Evolutionary conservation across 371 early-diverging fungal genomes (phyloP).

Genomic region (Mortierella sp.): DNA sequence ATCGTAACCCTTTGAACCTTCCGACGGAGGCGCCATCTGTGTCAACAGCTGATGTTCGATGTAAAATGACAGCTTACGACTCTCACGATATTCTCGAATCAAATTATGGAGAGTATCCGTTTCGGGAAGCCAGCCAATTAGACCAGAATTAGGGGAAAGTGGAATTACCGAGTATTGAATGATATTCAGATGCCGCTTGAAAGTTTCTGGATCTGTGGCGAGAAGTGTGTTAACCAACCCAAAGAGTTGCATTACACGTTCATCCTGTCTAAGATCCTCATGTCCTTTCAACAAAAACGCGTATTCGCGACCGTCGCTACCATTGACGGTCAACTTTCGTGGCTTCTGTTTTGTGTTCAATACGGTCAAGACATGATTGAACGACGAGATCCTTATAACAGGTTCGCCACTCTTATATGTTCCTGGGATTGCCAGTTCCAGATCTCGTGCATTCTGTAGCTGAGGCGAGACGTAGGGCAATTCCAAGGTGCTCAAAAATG

Average conservation of each 20-base stretch:
- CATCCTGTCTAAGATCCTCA: constrained; percentile 98
- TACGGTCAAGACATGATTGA: constrained; percentile 84
- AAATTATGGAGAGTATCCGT: constrained; percentile 94
- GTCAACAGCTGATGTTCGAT: constrained; percentile 94
- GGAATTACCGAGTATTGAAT: constrained; percentile 94
- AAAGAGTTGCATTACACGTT: constrained; percentile 99
- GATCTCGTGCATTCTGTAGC: constrained; percentile 83
- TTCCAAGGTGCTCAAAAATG: constrained; percentile 85
- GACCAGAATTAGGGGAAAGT: constrained; percentile 96
- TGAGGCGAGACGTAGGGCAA: constrained; percentile 94
- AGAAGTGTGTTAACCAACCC: constrained; percentile 96
- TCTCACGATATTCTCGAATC: constrained; percentile 93
- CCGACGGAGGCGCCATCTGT: constrained; percentile 69
- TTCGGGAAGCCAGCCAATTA: constrained; percentile 96
- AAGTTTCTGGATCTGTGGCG: constrained; percentile 89
- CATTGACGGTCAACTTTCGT: constrained; percentile 84
- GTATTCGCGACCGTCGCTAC: constrained; percentile 92
- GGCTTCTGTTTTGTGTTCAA: constrained; percentile 96
- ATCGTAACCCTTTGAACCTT: constrained; percentile 85
- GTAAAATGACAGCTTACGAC: constrained; percentile 86
- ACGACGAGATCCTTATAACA: constrained; percentile 88
- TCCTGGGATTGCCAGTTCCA: constrained; percentile 95
- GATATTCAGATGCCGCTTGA: constrained; percentile 93
- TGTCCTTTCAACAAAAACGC: constrained; percentile 96
- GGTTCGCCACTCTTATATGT: constrained; percentile 91